A percentile compares a stretch with the other conserved stretches of the same genome.
phyloP scores from a whole-genome alignment of 2,329 filamentous ascomycete genomes.

The Bimuria novae-zelandiae region DNA sequence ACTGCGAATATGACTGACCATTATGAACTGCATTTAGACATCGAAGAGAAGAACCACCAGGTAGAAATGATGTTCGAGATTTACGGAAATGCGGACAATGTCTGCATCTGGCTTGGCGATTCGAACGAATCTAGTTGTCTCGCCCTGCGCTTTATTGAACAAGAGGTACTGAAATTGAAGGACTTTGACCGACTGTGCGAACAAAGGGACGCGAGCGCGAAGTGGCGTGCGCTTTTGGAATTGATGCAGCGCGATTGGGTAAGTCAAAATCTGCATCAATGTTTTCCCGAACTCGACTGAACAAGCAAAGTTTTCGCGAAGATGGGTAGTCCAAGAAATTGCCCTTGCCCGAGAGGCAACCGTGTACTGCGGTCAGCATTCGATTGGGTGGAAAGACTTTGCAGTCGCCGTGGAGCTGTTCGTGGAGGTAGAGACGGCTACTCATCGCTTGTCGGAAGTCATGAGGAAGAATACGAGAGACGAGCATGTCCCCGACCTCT shows the following conservation, averaged over 20 bases:
- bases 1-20: too few relatives aligned
- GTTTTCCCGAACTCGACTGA: too few relatives aligned
- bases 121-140: conserved; percentile 25
- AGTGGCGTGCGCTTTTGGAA: conserved; percentile 40
- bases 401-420: conserved; percentile 47
- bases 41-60: conserved; percentile 14
- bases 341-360: conserved; percentile 39
- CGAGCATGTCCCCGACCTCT: conserved; percentile 34
- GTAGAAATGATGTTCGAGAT: conserved; percentile 27
- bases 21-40: too few relatives aligned
- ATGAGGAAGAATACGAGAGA: conserved; percentile 37
- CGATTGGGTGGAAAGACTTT: conserved; percentile 46
- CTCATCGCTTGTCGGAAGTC: conserved; percentile 44
- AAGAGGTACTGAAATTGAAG: conserved; percentile 36
- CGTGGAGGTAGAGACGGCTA: conserved; percentile 46
- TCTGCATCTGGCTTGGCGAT: conserved; percentile 33
- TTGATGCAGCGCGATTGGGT: conserved; percentile 47
- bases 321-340: conserved; percentile 51
- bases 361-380: conserved; percentile 47
- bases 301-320: conserved; percentile 37
- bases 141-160: conserved; percentile 41
- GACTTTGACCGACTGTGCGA: conserved; percentile 39
- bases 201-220: conserved; percentile 18
- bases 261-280: too few relatives aligned
- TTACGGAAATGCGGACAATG: conserved; percentile 17